Conservation (phyloP, 495 filamentous ascomycete genomes). For the Pyrenopolyporus hunteri region DNA sequence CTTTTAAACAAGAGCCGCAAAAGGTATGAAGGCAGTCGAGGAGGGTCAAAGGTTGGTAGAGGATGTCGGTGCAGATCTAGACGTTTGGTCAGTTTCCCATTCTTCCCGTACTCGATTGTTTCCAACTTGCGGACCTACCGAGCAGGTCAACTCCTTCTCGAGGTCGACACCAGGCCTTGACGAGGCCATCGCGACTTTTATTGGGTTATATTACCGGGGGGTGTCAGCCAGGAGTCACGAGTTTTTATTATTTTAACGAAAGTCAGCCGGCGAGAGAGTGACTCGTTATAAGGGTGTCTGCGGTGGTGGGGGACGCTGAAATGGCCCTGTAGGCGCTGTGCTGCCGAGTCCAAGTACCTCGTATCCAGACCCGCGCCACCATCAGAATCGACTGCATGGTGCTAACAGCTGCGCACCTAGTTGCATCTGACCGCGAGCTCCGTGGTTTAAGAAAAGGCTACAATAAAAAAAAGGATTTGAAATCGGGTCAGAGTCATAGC, state of each 20-base stretch:
- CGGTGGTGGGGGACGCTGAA: slow-evolving; percentile 1
- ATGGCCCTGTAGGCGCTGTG: slow-evolving; percentile 2
- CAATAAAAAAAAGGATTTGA: not conserved
- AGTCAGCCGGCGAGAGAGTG: slow-evolving; percentile 7
- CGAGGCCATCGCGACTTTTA: slow-evolving; percentile 23
- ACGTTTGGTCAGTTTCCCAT: not conserved
- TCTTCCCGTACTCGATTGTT: not conserved
- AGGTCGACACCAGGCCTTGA: slow-evolving; percentile 61
- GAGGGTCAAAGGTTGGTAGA: slow-evolving; percentile 93
- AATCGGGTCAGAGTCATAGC: slow-evolving; percentile 6
- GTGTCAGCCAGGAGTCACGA: not conserved
- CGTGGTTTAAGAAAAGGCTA: not conserved
- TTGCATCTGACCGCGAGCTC: not conserved
- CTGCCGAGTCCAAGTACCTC: slow-evolving; percentile 26
- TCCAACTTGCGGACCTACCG: slow-evolving; percentile 62
- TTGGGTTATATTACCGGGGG: slow-evolving; percentile 1
- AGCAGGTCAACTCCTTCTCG: slow-evolving; percentile 90
- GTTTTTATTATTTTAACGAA: slow-evolving; percentile 1
- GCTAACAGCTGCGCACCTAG: slow-evolving; percentile 16
- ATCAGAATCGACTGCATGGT: slow-evolving; percentile 26
- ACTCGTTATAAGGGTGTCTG: slow-evolving; percentile 9
- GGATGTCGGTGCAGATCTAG: slow-evolving; percentile 95
- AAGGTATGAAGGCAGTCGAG: slow-evolving; percentile 98
- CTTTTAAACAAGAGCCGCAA: slow-evolving; percentile 91
- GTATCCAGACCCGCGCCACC: slow-evolving; percentile 33